A percentile compares a stretch with the other conserved stretches of the same genome.
Conservation (phyloP, 768 basidiomycete genomes). For the Daedaleopsis sinensis region DNA sequence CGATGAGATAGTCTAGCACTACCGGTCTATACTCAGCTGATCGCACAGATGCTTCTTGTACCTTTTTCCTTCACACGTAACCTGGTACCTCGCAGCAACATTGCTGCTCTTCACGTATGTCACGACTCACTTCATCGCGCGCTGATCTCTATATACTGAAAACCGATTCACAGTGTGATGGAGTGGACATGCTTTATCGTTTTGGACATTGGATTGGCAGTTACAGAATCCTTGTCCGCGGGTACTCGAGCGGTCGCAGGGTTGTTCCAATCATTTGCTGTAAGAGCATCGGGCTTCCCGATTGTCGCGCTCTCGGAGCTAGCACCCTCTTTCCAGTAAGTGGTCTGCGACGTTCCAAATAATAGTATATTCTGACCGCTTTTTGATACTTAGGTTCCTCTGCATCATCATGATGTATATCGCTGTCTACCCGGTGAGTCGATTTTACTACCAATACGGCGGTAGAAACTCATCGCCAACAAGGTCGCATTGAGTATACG, state of each 20-base stretch:
- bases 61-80: slow-evolving; percentile 76
- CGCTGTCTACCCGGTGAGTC: slow-evolving; percentile 42
- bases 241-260: slow-evolving; percentile 47
- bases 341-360: slow-evolving; percentile 2
- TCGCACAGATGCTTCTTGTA: slow-evolving; percentile 61
- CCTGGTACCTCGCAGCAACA: slow-evolving; percentile 67
- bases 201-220: slow-evolving; percentile 37
- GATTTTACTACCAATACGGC: background rate
- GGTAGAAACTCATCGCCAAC: background rate
- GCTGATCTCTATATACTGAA: background rate
- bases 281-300: slow-evolving; percentile 54
- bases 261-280: slow-evolving; percentile 57
- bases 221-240: slow-evolving; percentile 26
- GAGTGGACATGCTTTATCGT: slow-evolving; percentile 78
- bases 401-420: slow-evolving; percentile 84
- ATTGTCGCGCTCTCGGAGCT: slow-evolving; percentile 50
- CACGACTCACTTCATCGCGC: background rate
- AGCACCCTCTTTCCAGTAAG: slow-evolving; percentile 73
- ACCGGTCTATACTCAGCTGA: background rate
- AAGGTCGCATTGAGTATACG: slow-evolving; percentile 67
- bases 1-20: background rate
- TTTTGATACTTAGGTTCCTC: slow-evolving; percentile 45
- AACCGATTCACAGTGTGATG: slow-evolving; percentile 41
- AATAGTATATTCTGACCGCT: background rate
- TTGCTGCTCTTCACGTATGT: slow-evolving; percentile 58